A percentile compares a stretch with the other conserved stretches of the same genome.
Evolutionary conservation across 257 asterid genomes (phyloP).

Genomic region (Ligustrum vulgare): DNA sequence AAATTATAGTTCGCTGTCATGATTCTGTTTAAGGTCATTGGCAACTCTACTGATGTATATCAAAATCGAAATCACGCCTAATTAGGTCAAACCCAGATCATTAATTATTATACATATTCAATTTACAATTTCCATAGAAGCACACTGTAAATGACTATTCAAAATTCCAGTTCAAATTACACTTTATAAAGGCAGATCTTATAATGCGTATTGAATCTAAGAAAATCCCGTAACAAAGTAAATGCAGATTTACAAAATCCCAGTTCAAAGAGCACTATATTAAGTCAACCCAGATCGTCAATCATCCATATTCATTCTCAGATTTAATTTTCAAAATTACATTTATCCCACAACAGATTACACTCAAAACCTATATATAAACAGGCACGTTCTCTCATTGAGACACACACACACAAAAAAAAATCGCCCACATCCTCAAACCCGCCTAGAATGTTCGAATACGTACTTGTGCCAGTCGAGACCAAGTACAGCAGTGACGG

Average conservation of each 20-base stretch:
- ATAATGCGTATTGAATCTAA: not conserved
- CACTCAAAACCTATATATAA: slow-evolving; percentile 14
- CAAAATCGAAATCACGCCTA: not conserved
- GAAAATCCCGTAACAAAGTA: not conserved
- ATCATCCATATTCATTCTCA: slow-evolving; percentile 16
- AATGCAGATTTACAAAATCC: not conserved
- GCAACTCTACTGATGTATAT: not conserved
- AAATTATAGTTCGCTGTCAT: not conserved
- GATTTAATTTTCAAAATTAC: slow-evolving; percentile 23
- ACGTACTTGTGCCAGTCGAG: slow-evolving; percentile 95
- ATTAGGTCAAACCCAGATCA: slow-evolving; percentile 12
- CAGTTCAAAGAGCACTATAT: not conserved
- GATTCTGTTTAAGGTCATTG: slow-evolving; percentile 8
- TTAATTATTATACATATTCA: slow-evolving; percentile 8
- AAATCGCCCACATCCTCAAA: slow-evolving; percentile 4
- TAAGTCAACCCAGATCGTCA: slow-evolving; percentile 6
- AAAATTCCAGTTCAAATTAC: not conserved
- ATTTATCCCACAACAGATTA: slow-evolving; percentile 6
- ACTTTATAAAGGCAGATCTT: not conserved
- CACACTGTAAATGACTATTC: slow-evolving; percentile 1
- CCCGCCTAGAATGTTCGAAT: not conserved
- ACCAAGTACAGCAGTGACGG: slow-evolving; percentile 94
- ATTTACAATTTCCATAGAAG: slow-evolving; percentile 17
- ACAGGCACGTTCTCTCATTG: not conserved
- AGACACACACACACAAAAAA: slow-evolving; percentile 12